Evolutionary conservation across 2,329 filamentous ascomycete genomes (phyloP), one percentile per base, ranked within the genome.

Genomic region (Ascochyta koolunga): DNA sequence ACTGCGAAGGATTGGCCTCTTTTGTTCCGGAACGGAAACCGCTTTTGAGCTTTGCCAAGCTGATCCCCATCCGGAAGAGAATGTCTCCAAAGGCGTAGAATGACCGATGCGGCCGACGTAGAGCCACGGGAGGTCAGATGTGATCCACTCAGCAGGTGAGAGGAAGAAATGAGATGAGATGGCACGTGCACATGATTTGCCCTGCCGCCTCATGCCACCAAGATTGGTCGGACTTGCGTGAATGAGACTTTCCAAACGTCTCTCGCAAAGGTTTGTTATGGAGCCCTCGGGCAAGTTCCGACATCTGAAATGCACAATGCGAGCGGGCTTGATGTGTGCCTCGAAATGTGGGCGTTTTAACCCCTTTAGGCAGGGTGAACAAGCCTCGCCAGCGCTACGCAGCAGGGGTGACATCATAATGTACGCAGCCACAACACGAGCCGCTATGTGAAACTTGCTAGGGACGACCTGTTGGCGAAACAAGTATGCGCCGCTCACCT

Each of bases 361-460:
- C 45, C 29, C 29, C 22, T 41, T 33, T 54, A n/a, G 40, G 41
- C 45, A 32, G 4, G 11, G 41, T 29, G 37, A 41, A 50, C 40
- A 54, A 54, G 45, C 45, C 45, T 54, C 15, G 25, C 2, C 18
- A 19, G 37, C 38, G 41, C 51, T 38, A 54, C 33, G 29, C 15
- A 16, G 21, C 13, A 29, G 15, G 27, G 16, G 35, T 50, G 51
- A 54, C 51, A 50, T 54, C 51, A 54, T 54, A 45, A 39, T 16
- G 22, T 32, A 16, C n/a, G 24, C 45, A 44, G 33, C 42, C 22
- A 43, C 48, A 50, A 47, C 46, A 48, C 42, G 29, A 43, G 48
- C 53, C 47, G 42, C 33, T 36, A 38, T n/a, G 47, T 56, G 47
- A 56, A 56, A 56, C 48, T 43, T 51, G 53, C 33, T 48, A 38